Evolutionary conservation across 1,284 basidiomycete species (phyloP).

Genomic region (Cryptococcus sp.): DNA sequence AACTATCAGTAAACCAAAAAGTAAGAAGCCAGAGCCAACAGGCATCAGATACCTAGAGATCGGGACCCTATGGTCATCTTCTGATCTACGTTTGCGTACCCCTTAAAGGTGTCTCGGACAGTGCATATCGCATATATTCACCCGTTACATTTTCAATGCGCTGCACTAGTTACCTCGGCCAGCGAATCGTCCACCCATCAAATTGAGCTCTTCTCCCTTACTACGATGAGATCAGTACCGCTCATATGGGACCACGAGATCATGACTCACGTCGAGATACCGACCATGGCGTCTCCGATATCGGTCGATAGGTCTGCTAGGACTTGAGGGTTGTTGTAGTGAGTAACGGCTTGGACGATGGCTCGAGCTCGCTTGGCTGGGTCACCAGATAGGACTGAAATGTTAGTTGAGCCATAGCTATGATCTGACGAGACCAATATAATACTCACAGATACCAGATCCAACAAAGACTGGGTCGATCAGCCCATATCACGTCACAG

Average conservation of each 20-base stretch:
- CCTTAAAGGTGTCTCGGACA: too few species aligned
- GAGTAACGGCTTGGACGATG: conserved; percentile 97
- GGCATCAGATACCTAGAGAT: too few species aligned
- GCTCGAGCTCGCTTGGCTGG: conserved; percentile 90
- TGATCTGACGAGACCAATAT: not conserved
- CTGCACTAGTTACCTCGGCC: not conserved
- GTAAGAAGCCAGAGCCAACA: too few species aligned
- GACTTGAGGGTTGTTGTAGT: conserved; percentile 84
- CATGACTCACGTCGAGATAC: conserved; percentile 52
- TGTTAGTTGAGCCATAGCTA: conserved; percentile 1
- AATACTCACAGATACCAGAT: conserved; percentile 78
- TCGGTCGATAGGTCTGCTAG: conserved; percentile 72
- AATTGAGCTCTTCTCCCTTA: not conserved
- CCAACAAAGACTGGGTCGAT: conserved; percentile 72
- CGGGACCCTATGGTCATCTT: too few species aligned
- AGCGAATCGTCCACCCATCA: not conserved
- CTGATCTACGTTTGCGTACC: too few species aligned
- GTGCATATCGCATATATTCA: too few species aligned
- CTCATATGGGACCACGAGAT: too few species aligned
- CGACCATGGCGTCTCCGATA: conserved; percentile 88
- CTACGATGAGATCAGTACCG: not conserved
- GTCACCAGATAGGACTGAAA: conserved; percentile 62
- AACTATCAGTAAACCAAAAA: too few species aligned
- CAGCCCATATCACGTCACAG: conserved; percentile 2
- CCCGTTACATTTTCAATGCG: not conserved